Percentiles rank a stretch among this genome's conserved stretches.
These are phyloP conservation scores for Eragrostis tef DNA, from an alignment of 202 grass and related monocot genomes.

Conservation along the genomic window DNA sequence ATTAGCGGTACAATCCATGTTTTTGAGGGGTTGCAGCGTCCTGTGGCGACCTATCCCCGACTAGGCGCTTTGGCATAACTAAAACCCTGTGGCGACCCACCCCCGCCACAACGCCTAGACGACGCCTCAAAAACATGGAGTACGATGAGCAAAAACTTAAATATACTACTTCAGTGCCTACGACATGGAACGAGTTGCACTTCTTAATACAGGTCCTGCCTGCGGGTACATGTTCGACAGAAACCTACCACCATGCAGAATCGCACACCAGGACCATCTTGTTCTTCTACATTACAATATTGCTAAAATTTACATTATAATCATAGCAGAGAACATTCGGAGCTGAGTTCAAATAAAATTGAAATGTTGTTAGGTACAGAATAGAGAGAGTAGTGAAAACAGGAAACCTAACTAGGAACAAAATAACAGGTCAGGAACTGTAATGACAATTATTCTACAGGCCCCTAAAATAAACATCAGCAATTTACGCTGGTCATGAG, in stretches of 20 bases:
- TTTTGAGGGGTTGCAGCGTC: no score
- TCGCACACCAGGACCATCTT: no score
- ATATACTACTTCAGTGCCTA: background rate
- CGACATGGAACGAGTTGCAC: no score
- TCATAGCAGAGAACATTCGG: background rate
- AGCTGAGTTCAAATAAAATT: background rate
- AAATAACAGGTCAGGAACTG: background rate
- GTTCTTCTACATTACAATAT: no score
- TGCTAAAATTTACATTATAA: background rate
- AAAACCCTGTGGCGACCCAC: no score
- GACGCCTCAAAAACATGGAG: background rate
- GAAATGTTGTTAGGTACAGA: background rate
- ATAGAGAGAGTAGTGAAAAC: background rate
- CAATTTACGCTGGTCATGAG: background rate
- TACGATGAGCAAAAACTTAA: no score
- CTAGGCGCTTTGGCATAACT: slow-evolving; percentile 16
- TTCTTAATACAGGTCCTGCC: no score
- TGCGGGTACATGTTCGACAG: background rate
- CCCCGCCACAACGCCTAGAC: no score
- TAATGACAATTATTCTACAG: background rate
- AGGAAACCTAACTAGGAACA: background rate
- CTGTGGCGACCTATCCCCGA: no score
- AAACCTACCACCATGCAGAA: background rate
- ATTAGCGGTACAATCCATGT: no score
- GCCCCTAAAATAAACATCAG: slow-evolving; percentile 1